phyloP scores from a whole-genome alignment of 148 eudicot species.

The Camellia sinensis region DNA sequence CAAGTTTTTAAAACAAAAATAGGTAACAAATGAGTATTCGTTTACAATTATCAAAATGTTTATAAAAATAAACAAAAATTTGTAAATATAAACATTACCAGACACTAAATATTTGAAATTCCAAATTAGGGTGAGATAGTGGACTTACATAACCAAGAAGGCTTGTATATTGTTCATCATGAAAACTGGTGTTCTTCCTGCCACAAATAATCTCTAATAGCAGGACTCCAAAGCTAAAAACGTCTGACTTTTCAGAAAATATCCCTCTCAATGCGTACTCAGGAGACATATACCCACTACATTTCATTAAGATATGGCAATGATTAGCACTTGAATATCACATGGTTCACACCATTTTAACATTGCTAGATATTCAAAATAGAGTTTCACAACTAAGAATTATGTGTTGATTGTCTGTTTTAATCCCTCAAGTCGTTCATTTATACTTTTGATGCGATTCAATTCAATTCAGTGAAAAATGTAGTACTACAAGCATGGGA shows the following conservation, averaged over 20 bases:
- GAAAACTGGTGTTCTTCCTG: background rate
- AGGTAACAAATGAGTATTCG: too few relatives aligned
- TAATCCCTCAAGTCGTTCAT: too few relatives aligned
- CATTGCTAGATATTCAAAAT: too few relatives aligned
- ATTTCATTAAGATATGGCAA: background rate
- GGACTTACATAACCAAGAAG: slow-evolving; percentile 5
- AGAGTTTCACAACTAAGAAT: too few relatives aligned
- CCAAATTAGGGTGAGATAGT: background rate
- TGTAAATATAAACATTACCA: too few relatives aligned
- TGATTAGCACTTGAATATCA: background rate
- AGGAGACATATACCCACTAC: slow-evolving; percentile 13
- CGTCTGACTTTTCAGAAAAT: background rate
- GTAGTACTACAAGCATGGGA: background rate
- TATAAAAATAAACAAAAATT: too few relatives aligned
- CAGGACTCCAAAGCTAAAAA: slow-evolving; percentile 1
- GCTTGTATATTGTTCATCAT: background rate
- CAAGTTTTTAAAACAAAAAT: too few relatives aligned
- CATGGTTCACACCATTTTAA: background rate
- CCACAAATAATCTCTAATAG: background rate
- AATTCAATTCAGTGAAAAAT: too few relatives aligned
- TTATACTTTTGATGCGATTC: too few relatives aligned
- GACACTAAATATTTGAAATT: too few relatives aligned
- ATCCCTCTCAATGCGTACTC: slow-evolving; percentile 13
- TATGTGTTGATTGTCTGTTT: too few relatives aligned
- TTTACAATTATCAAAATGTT: too few relatives aligned